Evolutionary conservation across 2,329 filamentous ascomycete genomes (phyloP).

Genomic region (Nemania diffusa): DNA sequence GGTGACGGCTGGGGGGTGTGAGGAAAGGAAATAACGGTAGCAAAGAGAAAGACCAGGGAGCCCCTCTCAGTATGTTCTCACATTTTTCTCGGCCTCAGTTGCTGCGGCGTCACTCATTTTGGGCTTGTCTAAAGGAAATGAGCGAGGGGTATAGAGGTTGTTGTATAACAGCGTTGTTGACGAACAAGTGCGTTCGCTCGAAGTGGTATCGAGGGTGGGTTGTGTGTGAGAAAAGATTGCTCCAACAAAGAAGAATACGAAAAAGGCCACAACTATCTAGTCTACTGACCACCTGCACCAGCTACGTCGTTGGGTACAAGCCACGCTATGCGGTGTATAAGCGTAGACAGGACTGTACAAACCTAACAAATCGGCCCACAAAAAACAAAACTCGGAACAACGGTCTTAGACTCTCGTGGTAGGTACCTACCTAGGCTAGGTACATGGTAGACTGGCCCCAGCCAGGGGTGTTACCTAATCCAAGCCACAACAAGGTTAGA

Average conservation of each 20-base stretch:
- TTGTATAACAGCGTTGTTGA: conserved; percentile 34
- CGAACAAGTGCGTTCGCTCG: conserved; percentile 33
- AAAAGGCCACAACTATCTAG: conserved; percentile 10
- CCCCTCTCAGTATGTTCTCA: conserved; percentile 52
- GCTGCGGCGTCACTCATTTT: conserved; percentile 88
- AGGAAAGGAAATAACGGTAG: background rate
- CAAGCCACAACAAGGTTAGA: background rate
- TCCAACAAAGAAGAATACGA: conserved; percentile 19
- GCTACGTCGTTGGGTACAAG: conserved; percentile 17
- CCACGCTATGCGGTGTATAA: background rate
- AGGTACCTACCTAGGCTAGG: background rate
- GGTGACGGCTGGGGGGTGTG: conserved; percentile 7
- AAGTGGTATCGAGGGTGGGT: conserved; percentile 36
- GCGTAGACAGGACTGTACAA: background rate
- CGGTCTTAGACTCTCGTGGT: background rate
- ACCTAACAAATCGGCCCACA: background rate
- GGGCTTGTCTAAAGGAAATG: conserved; percentile 50
- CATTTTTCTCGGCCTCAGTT: conserved; percentile 98
- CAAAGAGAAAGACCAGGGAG: background rate
- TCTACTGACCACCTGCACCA: background rate
- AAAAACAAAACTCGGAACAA: background rate
- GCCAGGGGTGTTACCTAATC: background rate
- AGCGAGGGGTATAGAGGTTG: conserved; percentile 39
- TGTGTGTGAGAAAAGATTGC: conserved; percentile 41
- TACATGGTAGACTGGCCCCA: too few species aligned